Conservation (phyloP, 257 asterid genomes). For the Capsicum chinense region DNA sequence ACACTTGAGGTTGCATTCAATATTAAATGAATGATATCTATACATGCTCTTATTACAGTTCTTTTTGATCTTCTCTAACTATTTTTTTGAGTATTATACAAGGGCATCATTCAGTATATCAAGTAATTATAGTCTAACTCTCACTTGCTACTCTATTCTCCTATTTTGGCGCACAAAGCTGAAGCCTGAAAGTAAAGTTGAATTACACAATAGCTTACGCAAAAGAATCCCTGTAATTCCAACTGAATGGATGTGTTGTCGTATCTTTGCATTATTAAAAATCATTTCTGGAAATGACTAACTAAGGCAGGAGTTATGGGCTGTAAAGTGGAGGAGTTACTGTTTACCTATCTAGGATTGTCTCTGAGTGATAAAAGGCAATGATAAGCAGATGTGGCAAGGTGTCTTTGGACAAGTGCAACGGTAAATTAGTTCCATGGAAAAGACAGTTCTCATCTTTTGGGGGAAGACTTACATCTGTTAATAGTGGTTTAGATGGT, state of each 20-base stretch:
- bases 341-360: neutral
- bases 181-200: neutral
- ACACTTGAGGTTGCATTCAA: slow-evolving; percentile 82
- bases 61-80: neutral
- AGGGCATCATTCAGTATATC: slow-evolving; percentile 13
- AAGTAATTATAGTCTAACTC: neutral
- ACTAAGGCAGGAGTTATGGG: neutral
- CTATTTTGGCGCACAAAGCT: neutral
- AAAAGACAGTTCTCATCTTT: neutral
- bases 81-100: neutral
- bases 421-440: slow-evolving; percentile 15
- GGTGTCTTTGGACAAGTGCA: slow-evolving; percentile 6
- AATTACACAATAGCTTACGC: neutral
- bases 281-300: slow-evolving; percentile 4
- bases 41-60: slow-evolving; percentile 1
- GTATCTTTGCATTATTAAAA: slow-evolving; percentile 6
- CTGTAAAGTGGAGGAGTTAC: neutral
- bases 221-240: too few species aligned
- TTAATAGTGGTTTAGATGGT: slow-evolving; percentile 13
- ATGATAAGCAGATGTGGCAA: neutral
- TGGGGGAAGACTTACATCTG: neutral
- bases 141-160: slow-evolving; percentile 2
- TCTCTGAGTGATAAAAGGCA: neutral
- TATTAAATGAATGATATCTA: neutral
- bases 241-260: neutral